Conservation (phyloP, 257 asterid genomes). For the Rubia yunnanensis region DNA sequence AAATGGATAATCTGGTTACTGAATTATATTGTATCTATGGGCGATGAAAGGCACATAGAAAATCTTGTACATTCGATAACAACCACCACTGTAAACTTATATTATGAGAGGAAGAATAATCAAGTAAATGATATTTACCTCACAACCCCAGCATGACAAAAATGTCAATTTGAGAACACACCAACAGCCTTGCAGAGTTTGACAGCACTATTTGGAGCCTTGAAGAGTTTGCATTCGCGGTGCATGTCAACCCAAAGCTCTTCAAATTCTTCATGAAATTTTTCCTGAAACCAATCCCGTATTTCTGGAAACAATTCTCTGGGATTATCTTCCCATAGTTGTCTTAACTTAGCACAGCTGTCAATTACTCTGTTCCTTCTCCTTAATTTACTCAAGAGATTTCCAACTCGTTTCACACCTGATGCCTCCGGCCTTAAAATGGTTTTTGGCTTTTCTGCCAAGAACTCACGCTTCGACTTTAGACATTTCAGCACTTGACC, state of each 20-base stretch:
- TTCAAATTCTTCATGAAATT: conserved; percentile 11
- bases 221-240: conserved; percentile 4
- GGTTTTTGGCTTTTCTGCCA: conserved; percentile 32
- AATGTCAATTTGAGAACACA: not conserved
- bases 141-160: not conserved
- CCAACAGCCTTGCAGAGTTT: not conserved
- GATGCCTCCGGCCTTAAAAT: conserved; percentile 65
- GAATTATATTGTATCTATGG: not conserved
- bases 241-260: conserved; percentile 16
- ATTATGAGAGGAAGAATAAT: not conserved
- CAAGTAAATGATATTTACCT: not conserved
- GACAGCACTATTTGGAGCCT: not conserved
- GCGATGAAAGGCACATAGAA: not conserved
- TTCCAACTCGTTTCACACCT: conserved; percentile 59
- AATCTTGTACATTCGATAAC: not conserved
- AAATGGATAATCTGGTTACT: not conserved
- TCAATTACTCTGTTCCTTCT: conserved; percentile 36
- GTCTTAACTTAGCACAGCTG: conserved; percentile 20
- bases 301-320: conserved; percentile 43
- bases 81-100: not conserved
- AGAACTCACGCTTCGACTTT: conserved; percentile 22
- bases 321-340: conserved; percentile 38
- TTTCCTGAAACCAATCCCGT: conserved; percentile 54
- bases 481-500: conserved; percentile 72
- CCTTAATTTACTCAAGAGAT: conserved; percentile 44